phyloP scores from a whole-genome alignment of 192 early-diverging fungal genomes.

The Thamnidium elegans region DNA sequence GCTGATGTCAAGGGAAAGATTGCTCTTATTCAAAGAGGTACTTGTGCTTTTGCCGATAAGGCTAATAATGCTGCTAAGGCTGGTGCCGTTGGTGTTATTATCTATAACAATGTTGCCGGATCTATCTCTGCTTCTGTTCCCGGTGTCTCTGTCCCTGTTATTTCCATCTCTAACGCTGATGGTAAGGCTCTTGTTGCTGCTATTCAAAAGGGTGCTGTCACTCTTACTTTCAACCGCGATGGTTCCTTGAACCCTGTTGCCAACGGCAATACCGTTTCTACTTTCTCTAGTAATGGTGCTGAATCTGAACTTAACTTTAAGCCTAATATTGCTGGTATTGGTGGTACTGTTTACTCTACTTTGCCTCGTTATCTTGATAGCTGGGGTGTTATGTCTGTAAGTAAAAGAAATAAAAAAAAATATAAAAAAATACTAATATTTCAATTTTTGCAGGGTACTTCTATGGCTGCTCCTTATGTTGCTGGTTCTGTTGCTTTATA shows the following conservation, averaged over 20 bases:
- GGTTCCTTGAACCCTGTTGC: slow-evolving; percentile 40
- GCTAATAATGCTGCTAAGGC: slow-evolving; percentile 50
- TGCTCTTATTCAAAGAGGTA: slow-evolving; percentile 66
- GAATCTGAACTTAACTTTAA: slow-evolving; percentile 60
- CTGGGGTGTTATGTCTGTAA: slow-evolving; percentile 38
- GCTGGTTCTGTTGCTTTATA: slow-evolving; percentile 51
- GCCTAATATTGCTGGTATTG: slow-evolving; percentile 50
- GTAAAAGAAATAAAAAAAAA: no score
- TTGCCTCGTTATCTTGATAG: slow-evolving; percentile 42
- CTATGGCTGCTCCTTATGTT: slow-evolving; percentile 61
- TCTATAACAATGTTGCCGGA: slow-evolving; percentile 54
- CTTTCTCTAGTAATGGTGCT: slow-evolving; percentile 73
- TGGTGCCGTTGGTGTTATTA: slow-evolving; percentile 62
- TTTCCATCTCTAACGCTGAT: slow-evolving; percentile 49
- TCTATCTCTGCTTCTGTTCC: slow-evolving; percentile 25
- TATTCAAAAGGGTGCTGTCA: slow-evolving; percentile 41
- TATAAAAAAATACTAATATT: background rate
- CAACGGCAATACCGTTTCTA: slow-evolving; percentile 64
- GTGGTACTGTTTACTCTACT: slow-evolving; percentile 51
- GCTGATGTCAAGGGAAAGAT: slow-evolving; percentile 48
- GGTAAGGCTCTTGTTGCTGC: slow-evolving; percentile 48
- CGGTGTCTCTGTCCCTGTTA: slow-evolving; percentile 49
- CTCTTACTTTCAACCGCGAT: slow-evolving; percentile 46
- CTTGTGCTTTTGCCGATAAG: slow-evolving; percentile 72
- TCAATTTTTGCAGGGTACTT: slow-evolving; percentile 37